Conservation (phyloP, 352 stramenopile genomes). For the Lagenidium giganteum region DNA sequence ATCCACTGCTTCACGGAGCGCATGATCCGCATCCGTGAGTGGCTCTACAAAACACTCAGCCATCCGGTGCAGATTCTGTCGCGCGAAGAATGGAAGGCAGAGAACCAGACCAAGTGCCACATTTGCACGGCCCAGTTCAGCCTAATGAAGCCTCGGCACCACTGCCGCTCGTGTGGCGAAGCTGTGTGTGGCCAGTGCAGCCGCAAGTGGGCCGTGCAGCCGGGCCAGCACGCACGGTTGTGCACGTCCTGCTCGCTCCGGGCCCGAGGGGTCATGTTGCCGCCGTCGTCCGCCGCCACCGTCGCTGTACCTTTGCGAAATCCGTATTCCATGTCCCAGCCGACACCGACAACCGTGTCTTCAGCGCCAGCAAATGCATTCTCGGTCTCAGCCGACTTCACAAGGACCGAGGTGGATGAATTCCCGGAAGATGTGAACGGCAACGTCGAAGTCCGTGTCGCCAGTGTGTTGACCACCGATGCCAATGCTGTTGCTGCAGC, state of each 20-base stretch:
- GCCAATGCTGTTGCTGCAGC: slow-evolving; percentile 46
- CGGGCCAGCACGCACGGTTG: slow-evolving; percentile 59
- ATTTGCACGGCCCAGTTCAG: slow-evolving; percentile 70
- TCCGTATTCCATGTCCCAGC: background rate
- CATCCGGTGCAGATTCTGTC: slow-evolving; percentile 57
- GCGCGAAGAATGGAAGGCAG: slow-evolving; percentile 56
- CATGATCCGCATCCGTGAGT: slow-evolving; percentile 74
- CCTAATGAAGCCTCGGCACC: slow-evolving; percentile 67
- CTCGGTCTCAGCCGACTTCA: no score
- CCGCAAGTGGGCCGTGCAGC: slow-evolving; percentile 76
- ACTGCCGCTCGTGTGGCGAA: slow-evolving; percentile 79
- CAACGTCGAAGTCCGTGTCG: no score
- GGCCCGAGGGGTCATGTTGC: slow-evolving; percentile 38
- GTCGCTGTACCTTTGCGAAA: no score
- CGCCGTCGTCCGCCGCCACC: background rate
- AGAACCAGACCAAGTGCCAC: slow-evolving; percentile 49
- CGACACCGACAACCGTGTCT: background rate
- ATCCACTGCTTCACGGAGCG: slow-evolving; percentile 75
- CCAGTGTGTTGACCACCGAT: slow-evolving; percentile 60
- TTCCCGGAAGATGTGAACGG: slow-evolving; percentile 50
- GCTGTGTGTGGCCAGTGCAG: slow-evolving; percentile 80
- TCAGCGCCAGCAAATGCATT: no score
- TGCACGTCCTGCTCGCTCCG: slow-evolving; percentile 80
- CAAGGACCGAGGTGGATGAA: slow-evolving; percentile 7
- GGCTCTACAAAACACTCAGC: slow-evolving; percentile 83